Base-by-base conservation (phyloP, 2,329 filamentous ascomycete genomes). In the Periglandula ipomoeae region DNA sequence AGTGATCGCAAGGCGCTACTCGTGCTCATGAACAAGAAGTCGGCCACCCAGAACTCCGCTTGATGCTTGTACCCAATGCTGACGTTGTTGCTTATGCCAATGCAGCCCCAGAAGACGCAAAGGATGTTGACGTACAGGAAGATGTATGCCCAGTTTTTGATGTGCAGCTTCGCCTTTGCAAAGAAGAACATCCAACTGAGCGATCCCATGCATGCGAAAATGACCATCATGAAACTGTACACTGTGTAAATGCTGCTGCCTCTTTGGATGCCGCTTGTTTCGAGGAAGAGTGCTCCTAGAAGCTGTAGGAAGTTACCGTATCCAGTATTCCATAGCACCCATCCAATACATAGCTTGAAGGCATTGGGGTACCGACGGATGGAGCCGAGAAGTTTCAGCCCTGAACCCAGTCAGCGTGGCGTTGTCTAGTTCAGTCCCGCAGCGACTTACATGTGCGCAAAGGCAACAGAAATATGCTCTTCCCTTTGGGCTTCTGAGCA, bases 271-370 rank as follows among this genome's bases (percentile, higher is more conserved):
- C 54, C 54, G 20, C 46, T 45, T 4, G 48, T 51, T 20, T 55
- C 54, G 15, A 55, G 49, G 40, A 55, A 55, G 9, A 55, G 52
- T 5, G 54, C 52, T 13, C 49, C 42, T 23, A 55, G 37, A 7
- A 55, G 50, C 5, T 46, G 44, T 4, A 54, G 27, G 11, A 55
- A 55, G 44, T 53, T 55, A 48, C 50, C 52, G 47, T 55, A 54
- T 4, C 39, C 54, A 1, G 54, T 55, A 32, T 55, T 54, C 54
- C 54, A 55, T 2, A 55, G 47, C 22, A 55, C 51, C 54, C 54
- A 55, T 13, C 52, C 54, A 8, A 52, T 44, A 46, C 54, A 56
- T 24, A 56, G 49, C 49, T 56, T 56, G 47, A 56, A 56, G 26
- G 54, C 54, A 22, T 56, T 56, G 4, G 54, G 54, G 39, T 56